These are phyloP conservation scores for Cardamine occulta DNA, from an alignment of 345 rosid genomes.

Conservation along the genomic window DNA sequence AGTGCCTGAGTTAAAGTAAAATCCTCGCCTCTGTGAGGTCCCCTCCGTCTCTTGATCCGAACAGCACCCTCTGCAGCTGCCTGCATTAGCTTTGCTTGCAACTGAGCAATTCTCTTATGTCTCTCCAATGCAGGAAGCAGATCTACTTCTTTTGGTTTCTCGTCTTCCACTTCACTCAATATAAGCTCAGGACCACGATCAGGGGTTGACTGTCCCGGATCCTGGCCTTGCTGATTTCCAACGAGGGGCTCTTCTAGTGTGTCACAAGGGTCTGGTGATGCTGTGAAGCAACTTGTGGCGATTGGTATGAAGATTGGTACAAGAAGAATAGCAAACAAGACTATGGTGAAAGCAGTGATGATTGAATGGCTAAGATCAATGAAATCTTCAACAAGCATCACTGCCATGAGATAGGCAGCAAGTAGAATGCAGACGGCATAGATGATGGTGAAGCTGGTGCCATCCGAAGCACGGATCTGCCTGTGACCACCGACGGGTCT, in stretches of 20 bases:
- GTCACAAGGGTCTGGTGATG: conserved; percentile 46
- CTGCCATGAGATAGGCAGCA: conserved; percentile 86
- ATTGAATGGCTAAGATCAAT: conserved; percentile 55
- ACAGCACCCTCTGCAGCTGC: conserved; percentile 91
- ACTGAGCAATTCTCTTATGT: conserved; percentile 68
- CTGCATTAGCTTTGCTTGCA: conserved; percentile 70
- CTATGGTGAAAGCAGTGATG: conserved; percentile 51
- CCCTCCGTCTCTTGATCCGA: conserved; percentile 71
- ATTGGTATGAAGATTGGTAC: conserved; percentile 71
- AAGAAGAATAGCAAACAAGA: conserved; percentile 62
- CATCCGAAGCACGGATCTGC: conserved; percentile 68
- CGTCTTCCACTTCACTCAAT: conserved; percentile 84
- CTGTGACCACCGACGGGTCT: conserved; percentile 90
- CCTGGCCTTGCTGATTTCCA: conserved; percentile 44
- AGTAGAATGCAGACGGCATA: conserved; percentile 73
- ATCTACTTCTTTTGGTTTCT: conserved; percentile 81
- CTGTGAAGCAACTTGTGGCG: conserved; percentile 49
- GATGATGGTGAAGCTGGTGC: conserved; percentile 56
- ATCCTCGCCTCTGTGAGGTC: conserved; percentile 87
- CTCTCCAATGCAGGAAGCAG: conserved; percentile 80
- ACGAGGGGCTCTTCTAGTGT: conserved; percentile 66
- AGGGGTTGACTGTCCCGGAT: conserved; percentile 51
- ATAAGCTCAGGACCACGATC: conserved; percentile 67
- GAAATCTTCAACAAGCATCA: conserved; percentile 81
- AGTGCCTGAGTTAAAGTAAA: conserved; percentile 81